These are phyloP conservation scores for Tardiomyces depauwii DNA, from an alignment of 1,139 yeast genomes.

Conservation along the genomic window DNA sequence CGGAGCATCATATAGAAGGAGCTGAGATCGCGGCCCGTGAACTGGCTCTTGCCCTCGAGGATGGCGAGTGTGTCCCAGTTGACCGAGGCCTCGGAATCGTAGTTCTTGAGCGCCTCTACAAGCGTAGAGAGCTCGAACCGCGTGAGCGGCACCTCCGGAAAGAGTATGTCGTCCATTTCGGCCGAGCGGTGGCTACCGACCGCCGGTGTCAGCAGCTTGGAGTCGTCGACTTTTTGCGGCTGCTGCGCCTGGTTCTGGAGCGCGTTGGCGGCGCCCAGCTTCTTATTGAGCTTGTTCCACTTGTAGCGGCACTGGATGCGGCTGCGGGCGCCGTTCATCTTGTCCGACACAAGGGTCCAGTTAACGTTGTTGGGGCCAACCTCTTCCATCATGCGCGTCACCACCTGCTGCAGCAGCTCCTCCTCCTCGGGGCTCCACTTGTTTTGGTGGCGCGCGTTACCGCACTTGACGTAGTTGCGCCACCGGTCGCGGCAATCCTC, in stretches of 20 bases:
- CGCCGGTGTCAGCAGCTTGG: not conserved
- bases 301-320: conserved; percentile 91
- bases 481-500: conserved; percentile 95
- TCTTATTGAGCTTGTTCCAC: conserved; percentile 71
- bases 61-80: conserved; percentile 55
- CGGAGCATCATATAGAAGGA: conserved; percentile 30
- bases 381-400: conserved; percentile 29
- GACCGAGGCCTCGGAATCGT: conserved; percentile 37
- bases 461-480: conserved; percentile 92
- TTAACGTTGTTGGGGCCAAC: conserved; percentile 38
- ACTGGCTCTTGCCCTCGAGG: conserved; percentile 31
- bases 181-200: not conserved
- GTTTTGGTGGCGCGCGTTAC: conserved; percentile 56
- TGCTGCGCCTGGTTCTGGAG: not conserved
- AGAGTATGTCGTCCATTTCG: not conserved
- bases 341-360: conserved; percentile 86
- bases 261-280: conserved; percentile 1
- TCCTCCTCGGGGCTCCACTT: conserved; percentile 79
- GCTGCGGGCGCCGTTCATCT: conserved; percentile 79
- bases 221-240: not conserved
- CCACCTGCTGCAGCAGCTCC: conserved; percentile 43
- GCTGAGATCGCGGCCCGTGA: conserved; percentile 31
- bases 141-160: not conserved
- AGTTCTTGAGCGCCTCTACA: conserved; percentile 38
- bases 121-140: conserved; percentile 30